These are phyloP conservation scores for Paecilomyces formosus DNA, from an alignment of 2,329 filamentous ascomycete genomes.

Conservation along the genomic window DNA sequence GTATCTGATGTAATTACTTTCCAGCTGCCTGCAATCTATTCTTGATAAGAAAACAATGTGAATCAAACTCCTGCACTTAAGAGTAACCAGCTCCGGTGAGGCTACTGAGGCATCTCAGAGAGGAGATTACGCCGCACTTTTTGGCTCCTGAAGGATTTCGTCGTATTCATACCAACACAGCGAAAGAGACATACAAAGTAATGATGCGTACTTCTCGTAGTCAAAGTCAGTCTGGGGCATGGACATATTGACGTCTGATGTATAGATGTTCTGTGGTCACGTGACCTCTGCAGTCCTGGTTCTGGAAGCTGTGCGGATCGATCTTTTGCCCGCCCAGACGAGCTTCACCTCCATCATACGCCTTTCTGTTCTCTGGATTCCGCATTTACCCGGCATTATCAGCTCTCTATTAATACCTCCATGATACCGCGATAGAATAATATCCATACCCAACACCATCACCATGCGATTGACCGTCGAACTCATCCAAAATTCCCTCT, in stretches of 20 bases:
- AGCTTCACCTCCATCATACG: background rate
- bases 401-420: background rate
- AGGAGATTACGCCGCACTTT: background rate
- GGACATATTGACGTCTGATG: background rate
- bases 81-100: background rate
- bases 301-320: background rate
- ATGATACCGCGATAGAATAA: background rate
- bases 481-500: slow-evolving; percentile 87
- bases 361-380: background rate
- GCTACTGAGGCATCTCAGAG: background rate
- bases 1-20: background rate
- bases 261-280: background rate
- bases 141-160: background rate
- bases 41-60: too few species aligned
- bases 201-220: background rate
- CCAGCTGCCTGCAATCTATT: background rate
- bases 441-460: slow-evolving; percentile 11
- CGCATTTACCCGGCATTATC: background rate
- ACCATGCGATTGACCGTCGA: slow-evolving; percentile 92
- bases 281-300: background rate
- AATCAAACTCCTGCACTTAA: too few species aligned
- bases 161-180: background rate
- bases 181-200: background rate
- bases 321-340: background rate
- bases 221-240: background rate